Evolutionary conservation across 352 stramenopile genomes (phyloP).

Genomic region (Phytophthora capsici): DNA sequence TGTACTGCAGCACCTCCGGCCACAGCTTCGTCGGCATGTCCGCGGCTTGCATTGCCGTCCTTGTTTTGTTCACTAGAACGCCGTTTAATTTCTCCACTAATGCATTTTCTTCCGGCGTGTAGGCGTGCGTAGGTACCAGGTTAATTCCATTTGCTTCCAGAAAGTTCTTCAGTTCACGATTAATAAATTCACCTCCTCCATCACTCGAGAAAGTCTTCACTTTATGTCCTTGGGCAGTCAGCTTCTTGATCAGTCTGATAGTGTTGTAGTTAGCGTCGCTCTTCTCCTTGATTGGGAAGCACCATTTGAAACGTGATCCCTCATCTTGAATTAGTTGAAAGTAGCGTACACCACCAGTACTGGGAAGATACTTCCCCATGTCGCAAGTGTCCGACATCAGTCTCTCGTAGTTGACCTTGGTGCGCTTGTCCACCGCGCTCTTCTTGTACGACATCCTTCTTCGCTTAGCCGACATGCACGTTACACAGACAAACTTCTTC

Average conservation of each 20-base stretch:
- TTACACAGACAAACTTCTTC: background rate
- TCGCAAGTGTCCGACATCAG: background rate
- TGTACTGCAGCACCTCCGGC: too few species aligned
- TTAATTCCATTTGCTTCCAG: background rate
- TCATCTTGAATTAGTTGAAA: slow-evolving; percentile 22
- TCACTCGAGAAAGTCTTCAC: slow-evolving; percentile 14
- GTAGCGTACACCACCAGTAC: background rate
- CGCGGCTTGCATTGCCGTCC: too few species aligned
- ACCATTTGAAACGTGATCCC: slow-evolving; percentile 16
- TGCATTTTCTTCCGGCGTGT: too few species aligned
- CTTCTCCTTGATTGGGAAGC: slow-evolving; percentile 4
- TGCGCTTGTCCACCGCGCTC: background rate
- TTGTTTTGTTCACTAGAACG: too few species aligned
- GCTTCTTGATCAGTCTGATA: background rate
- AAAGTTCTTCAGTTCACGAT: background rate
- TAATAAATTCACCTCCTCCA: slow-evolving; percentile 15
- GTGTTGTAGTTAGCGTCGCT: slow-evolving; percentile 4
- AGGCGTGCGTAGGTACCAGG: slow-evolving; percentile 1
- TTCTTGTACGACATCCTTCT: background rate
- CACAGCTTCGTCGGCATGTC: too few species aligned
- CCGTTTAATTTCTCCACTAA: too few species aligned
- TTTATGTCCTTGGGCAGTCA: background rate
- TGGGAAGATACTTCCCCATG: background rate
- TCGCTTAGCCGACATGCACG: background rate
- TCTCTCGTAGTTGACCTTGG: background rate